Evolutionary conservation across 345 rosid genomes (phyloP).

Genomic region (Tarenaya hassleriana): DNA sequence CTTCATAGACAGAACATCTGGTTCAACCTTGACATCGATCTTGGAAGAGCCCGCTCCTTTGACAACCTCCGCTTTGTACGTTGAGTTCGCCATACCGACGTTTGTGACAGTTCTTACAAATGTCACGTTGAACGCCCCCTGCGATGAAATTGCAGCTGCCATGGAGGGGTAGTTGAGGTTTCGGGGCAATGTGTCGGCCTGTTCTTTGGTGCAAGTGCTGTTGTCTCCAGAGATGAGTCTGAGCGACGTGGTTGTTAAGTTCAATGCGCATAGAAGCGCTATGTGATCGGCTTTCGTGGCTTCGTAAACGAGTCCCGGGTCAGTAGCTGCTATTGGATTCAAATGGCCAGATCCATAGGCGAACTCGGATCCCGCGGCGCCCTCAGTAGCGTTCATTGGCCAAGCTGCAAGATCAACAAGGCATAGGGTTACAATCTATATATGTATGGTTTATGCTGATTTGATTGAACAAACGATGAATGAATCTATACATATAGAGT

Average conservation of each 20-base stretch:
- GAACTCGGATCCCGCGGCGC: conserved; percentile 15
- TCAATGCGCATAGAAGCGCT: conserved; percentile 27
- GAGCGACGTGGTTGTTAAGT: conserved; percentile 16
- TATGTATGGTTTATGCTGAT: too few species aligned
- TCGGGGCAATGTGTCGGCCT: conserved; percentile 14
- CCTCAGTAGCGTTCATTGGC: conserved; percentile 17
- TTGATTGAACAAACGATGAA: too few species aligned
- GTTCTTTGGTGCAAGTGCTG: conserved; percentile 26
- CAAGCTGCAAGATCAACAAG: conserved; percentile 26
- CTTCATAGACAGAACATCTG: conserved; percentile 31
- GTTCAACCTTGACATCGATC: conserved; percentile 33
- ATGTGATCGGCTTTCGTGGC: conserved; percentile 22
- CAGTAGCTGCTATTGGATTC: conserved; percentile 26
- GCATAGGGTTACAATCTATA: neutral
- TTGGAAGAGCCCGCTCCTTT: neutral
- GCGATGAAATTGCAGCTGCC: conserved; percentile 19
- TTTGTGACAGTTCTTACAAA: conserved; percentile 55
- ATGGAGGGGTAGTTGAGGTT: conserved; percentile 57
- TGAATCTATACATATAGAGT: too few species aligned
- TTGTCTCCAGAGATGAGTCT: conserved; percentile 32
- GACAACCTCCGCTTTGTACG: conserved; percentile 32
- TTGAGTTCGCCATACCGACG: conserved; percentile 37
- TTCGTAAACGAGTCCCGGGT: conserved; percentile 39
- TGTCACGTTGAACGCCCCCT: conserved; percentile 17
- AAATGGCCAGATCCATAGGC: conserved; percentile 35